These are phyloP conservation scores for Candida incommunis DNA, from an alignment of 805 yeast genomes.

Conservation along the genomic window DNA sequence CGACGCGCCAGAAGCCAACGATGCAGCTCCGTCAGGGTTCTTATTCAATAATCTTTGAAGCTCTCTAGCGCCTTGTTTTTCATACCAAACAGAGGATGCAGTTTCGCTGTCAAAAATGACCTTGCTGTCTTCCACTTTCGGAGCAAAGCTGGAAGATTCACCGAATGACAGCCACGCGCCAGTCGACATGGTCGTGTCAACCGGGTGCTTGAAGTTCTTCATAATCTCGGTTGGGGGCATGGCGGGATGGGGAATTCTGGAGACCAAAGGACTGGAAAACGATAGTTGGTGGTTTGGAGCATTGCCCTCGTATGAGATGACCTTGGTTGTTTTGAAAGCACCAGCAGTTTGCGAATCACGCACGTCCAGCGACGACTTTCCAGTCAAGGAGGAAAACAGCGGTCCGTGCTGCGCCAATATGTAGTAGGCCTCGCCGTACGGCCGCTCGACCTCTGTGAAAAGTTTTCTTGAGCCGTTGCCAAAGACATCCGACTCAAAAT, in stretches of 20 bases:
- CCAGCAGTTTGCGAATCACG: slow-evolving; percentile 57
- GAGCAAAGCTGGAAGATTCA: slow-evolving; percentile 46
- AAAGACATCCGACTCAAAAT: background rate
- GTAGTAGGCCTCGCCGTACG: slow-evolving; percentile 75
- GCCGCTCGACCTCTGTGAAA: slow-evolving; percentile 54
- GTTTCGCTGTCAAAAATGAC: slow-evolving; percentile 33
- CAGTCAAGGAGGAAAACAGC: slow-evolving; percentile 59
- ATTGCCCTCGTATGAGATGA: slow-evolving; percentile 39
- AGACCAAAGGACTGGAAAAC: slow-evolving; percentile 28
- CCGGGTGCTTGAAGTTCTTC: slow-evolving; percentile 21
- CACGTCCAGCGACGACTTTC: slow-evolving; percentile 61
- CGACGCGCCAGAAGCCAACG: too few relatives aligned
- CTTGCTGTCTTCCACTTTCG: slow-evolving; percentile 44
- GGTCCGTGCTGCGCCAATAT: slow-evolving; percentile 55
- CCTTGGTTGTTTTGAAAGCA: slow-evolving; percentile 50
- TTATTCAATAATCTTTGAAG: slow-evolving; percentile 28
- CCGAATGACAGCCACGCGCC: slow-evolving; percentile 50
- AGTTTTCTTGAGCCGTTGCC: slow-evolving; percentile 17
- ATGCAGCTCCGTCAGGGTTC: too few relatives aligned
- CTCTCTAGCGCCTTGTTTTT: slow-evolving; percentile 11
- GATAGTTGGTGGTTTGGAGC: slow-evolving; percentile 20
- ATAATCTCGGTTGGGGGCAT: slow-evolving; percentile 40
- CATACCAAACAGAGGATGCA: slow-evolving; percentile 21
- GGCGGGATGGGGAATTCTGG: slow-evolving; percentile 35
- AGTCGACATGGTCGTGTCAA: slow-evolving; percentile 36